Percentiles rank a stretch among this genome's conserved stretches.
These are phyloP conservation scores for Aspergillus sclerotiicarbonarius DNA, from an alignment of 495 filamentous ascomycete species.

Conservation along the genomic window DNA sequence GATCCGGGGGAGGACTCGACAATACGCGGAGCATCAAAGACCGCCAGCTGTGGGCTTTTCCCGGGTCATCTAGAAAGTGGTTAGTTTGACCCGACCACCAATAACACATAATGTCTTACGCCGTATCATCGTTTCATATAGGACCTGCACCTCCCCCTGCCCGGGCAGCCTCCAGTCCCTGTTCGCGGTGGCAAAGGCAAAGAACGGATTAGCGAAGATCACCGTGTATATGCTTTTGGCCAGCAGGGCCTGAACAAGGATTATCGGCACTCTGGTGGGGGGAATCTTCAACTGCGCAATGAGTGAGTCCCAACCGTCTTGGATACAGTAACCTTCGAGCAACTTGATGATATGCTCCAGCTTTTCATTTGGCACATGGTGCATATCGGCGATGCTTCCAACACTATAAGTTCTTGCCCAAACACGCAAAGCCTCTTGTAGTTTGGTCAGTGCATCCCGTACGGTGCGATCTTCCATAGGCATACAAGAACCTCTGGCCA, in stretches of 20 bases:
- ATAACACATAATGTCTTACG: background rate
- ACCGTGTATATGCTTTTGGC: constrained; percentile 12
- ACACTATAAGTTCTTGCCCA: constrained; percentile 13
- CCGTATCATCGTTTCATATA: background rate
- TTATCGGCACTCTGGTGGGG: background rate
- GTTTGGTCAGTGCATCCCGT: constrained; percentile 2
- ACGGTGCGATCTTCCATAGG: constrained; percentile 9
- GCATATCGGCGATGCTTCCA: background rate
- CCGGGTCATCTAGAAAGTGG: background rate
- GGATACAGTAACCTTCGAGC: constrained; percentile 3
- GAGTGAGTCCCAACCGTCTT: background rate
- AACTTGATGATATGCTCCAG: background rate
- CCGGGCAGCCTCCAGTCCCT: background rate
- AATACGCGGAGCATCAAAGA: constrained; percentile 10
- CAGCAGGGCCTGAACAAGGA: constrained; percentile 11
- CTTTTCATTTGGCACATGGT: background rate
- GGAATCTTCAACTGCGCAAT: background rate
- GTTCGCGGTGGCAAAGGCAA: background rate
- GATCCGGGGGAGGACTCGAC: background rate
- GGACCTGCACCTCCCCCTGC: background rate
- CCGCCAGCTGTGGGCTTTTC: constrained; percentile 14
- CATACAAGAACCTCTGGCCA: background rate
- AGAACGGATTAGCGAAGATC: constrained; percentile 15
- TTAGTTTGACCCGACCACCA: background rate
- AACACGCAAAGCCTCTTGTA: constrained; percentile 5